Evolutionary conservation across 1,284 basidiomycete species (phyloP).

Genomic region (Erythrobasidium hasegawianum): DNA sequence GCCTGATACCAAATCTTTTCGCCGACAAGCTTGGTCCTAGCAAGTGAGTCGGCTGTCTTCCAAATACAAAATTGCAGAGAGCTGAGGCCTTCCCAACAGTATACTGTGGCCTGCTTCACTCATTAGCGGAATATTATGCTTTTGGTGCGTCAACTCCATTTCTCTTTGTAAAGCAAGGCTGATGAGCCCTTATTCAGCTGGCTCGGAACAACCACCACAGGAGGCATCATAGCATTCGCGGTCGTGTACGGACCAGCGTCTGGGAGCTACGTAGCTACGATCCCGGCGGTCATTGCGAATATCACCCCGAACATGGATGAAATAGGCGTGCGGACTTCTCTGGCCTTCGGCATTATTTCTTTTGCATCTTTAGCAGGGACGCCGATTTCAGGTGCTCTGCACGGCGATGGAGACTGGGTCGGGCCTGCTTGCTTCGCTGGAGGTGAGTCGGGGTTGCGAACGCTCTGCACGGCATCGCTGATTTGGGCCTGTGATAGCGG

Average conservation of each 20-base stretch:
- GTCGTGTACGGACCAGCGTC: slow-evolving; percentile 21
- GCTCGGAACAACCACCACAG: slow-evolving; percentile 1
- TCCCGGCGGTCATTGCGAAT: slow-evolving; percentile 21
- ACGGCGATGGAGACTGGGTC: slow-evolving; percentile 1
- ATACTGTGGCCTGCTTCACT: slow-evolving; percentile 20
- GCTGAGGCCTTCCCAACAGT: neutral
- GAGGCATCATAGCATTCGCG: slow-evolving; percentile 21
- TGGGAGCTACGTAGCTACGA: slow-evolving; percentile 20
- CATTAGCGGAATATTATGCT: slow-evolving; percentile 18
- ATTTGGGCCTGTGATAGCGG: neutral
- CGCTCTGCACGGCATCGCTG: neutral
- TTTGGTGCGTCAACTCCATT: slow-evolving; percentile 2
- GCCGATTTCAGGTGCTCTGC: slow-evolving; percentile 24
- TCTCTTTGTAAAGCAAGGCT: no score
- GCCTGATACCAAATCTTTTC: slow-evolving; percentile 28
- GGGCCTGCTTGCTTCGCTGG: slow-evolving; percentile 28
- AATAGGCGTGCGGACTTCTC: slow-evolving; percentile 20
- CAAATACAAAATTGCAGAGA: neutral
- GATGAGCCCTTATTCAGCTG: neutral
- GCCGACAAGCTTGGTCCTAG: slow-evolving; percentile 24
- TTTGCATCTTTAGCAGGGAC: slow-evolving; percentile 26
- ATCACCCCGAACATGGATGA: slow-evolving; percentile 29
- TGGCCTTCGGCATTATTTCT: slow-evolving; percentile 20
- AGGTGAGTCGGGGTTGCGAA: slow-evolving; percentile 3
- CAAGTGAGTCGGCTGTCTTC: neutral